Base-by-base conservation (phyloP, 352 stramenopile genomes). In the Phytophthora citricola region DNA sequence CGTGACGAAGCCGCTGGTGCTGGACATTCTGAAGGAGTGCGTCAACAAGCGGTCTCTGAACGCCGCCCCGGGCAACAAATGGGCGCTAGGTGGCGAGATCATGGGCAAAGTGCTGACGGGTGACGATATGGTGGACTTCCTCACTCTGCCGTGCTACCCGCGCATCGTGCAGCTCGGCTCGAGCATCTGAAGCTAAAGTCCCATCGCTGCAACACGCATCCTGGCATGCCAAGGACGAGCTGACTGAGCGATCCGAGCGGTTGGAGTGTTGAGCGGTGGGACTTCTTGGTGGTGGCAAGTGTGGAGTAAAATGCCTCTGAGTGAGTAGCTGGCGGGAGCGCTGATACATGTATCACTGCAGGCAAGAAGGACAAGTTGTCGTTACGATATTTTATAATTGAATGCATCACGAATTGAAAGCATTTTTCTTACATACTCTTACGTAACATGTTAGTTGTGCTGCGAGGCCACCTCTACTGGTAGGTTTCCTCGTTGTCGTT, bases 141-240 rank as follows among this genome's bases (percentile, higher is more conserved):
- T 94, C 9, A 94, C 87, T 46, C 72, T 93, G 53, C 83, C 85
- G 55, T 93, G 84, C 79, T 94, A 94, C 77, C 84, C 84, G 50
- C 83, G 89, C 61, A 87, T 94, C 50, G 81, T 92, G 66, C 70
- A 91, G 77, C 58, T 93, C 40, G 74, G 78, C 58, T 78, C 83
- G 14, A 82, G 76, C 46, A 85, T 92, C 46, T 92, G 82, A 92
- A 82, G 76, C 63, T 79, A 65, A 66, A 26, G 60, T 78, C 62
- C 61, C 61, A 75, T 75, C 66, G 71, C 57, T 75, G 48, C 57
- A 53, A 55, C 67, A 29, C 47, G 32, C 49, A 70, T 73, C 49
- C 57, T 66, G 64, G 32, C 56, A 58, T 61, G 49, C 52, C 48
- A 66, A 74, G 64, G 46, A 58, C 50, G 41, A 74, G 59, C 48